Evolutionary conservation across 345 rosid genomes (phyloP), one percentile per base, ranked within the genome.

Genomic region (Rhizophora apiculata): DNA sequence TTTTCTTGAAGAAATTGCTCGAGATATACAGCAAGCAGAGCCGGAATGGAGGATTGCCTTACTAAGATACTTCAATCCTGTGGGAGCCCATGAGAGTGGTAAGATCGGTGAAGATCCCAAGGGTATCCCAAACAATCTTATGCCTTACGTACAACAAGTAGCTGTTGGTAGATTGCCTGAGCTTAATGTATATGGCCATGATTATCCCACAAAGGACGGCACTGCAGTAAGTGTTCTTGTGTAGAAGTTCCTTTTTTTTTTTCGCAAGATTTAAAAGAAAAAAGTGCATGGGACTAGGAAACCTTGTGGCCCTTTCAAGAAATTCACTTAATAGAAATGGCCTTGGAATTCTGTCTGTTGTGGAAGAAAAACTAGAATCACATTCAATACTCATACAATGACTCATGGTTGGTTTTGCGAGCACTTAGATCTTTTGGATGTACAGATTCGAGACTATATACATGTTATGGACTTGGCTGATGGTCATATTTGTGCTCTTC

Each of bases 381-480:
- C 2, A 39, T 68, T 52, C 61, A n/a, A 24, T 46, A 32, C 11
- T 8, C 49, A 8, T 68, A 22, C 30, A 74, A 52, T 18, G 10
- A 54, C 36, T 74, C 53, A 13, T 22, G 10, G 22, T 34, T 61
- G 34, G 62, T 49, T n/a, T 54, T 67, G 36, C 6, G 6, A 20
- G 26, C 13, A 32, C 34, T 51, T 53, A 31, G 24, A 15, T 36
- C 29, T 24, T 30, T 15, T 76, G 15, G 58, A 53, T 73, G 51
- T 57, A 76, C 87, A 91, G 98, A 73, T 95, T 19, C 83, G 96
- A 78, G 99, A 95, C 71, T 95, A 95, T 77, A 86, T 91, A 61
- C 97, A 92, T 80, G 99, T 95, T 29, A 89, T 95, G 96, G 97
- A 92, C 82, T 81, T 95, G 55, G 99, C 97, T 68, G 97, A 89